Base-by-base conservation (phyloP, 1,139 yeast species). In the Geotrichum reessii region DNA sequence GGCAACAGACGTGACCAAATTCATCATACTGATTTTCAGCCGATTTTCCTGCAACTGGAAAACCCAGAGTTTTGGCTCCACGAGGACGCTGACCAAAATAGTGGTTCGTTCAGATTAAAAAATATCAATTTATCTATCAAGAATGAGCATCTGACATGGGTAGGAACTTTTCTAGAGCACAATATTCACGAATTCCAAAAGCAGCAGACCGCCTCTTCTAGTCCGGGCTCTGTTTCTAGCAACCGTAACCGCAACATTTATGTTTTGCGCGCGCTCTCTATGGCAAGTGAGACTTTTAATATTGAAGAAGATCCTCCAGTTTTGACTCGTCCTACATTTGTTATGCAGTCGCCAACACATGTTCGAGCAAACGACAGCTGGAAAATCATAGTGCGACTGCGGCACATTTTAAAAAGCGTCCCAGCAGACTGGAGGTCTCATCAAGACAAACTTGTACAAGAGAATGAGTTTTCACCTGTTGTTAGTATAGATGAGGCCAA, bases 301-400 rank as follows among this genome's bases (percentile, higher is more conserved):
- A 81, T 91, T 52, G 84, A 84, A 57, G 87, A 87, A 65, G 98
- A 93, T 67, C 95, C 98, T 0, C 84, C 89, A 7, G 97, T 90
- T 12, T 79, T 93, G 55, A 92, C 97, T 0, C 85, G 91, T 56
- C 97, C 97, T 0, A 87, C 97, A 0, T 85, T 86, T 65, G 82
- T 90, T 48, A 81, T 88, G 56, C 79, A 96, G 61, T 80, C 91
- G 1, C 81, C 85, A 1, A 78, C 78, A 47, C 98, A 92, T 72
- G 83, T 91, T 5, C 77, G 99, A 62, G 82, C 86, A 47, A 82
- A 84, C 63, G 90, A 90, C 65, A 83, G 95, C 65, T 93, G 99
- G 99, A 87, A 89, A 67, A 81, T 92, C 44, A 75, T 89, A 52
- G 83, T 90, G 6, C 78, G 96, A 47, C 74, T 92, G 52, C 78